A percentile compares a stretch with the other conserved stretches of the same genome.
These are phyloP conservation scores for Termitomyces sp. DNA, from an alignment of 768 basidiomycete genomes.

Conservation along the genomic window DNA sequence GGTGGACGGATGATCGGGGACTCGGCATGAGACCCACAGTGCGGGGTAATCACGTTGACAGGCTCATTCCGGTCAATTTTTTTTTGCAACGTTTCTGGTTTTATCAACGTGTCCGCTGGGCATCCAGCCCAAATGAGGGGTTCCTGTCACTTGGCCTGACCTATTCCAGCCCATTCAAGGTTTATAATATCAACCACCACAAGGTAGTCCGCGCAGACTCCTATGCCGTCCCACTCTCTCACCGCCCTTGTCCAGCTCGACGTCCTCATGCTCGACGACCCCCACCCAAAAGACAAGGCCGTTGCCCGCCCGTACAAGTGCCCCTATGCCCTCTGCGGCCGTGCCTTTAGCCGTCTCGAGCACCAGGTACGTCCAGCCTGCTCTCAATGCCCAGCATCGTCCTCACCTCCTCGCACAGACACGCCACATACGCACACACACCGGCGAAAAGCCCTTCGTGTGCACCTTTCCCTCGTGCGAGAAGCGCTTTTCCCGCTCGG, in stretches of 20 bases:
- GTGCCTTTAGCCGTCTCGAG: constrained; percentile 95
- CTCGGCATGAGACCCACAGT: not conserved
- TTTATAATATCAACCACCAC: too few species aligned
- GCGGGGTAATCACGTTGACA: constrained; percentile 13
- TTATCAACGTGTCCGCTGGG: too few species aligned
- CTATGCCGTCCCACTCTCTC: too few species aligned
- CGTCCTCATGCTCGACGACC: constrained; percentile 18
- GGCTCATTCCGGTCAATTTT: not conserved
- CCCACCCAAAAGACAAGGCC: constrained; percentile 26
- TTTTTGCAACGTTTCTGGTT: constrained; percentile 4
- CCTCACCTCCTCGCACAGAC: constrained; percentile 53
- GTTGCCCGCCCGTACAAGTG: constrained; percentile 88
- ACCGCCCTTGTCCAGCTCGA: constrained; percentile 7
- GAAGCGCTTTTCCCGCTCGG: constrained; percentile 97
- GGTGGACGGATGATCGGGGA: not conserved
- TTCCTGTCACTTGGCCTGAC: not conserved
- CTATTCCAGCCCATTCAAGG: not conserved
- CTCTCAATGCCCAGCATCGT: not conserved
- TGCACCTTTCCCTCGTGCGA: constrained; percentile 95
- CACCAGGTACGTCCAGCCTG: constrained; percentile 78
- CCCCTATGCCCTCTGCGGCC: constrained; percentile 84
- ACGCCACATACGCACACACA: constrained; percentile 96
- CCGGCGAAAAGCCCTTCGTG: constrained; percentile 94
- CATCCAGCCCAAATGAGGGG: not conserved
- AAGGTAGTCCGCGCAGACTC: too few species aligned